Evolutionary conservation across 2,329 filamentous ascomycete species (phyloP).

Genomic region (Alternaria incomplexa): DNA sequence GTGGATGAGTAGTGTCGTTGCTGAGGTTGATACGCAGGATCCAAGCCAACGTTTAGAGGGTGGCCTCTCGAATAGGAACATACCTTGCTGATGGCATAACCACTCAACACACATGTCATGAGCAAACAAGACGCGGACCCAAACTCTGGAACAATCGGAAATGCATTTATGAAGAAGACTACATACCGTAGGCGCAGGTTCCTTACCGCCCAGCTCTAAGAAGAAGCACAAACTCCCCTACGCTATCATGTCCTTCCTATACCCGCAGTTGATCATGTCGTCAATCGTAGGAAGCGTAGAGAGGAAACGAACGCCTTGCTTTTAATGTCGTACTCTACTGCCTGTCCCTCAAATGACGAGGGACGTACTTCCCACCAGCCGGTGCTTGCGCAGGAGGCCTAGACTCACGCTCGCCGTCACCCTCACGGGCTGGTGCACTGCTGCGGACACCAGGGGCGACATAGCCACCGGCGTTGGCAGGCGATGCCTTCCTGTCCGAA

Average conservation of each 20-base stretch:
- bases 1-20: neutral
- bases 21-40: neutral
- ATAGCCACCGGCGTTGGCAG: constrained; percentile 40
- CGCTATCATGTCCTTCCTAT: constrained; percentile 13
- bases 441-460: constrained; percentile 35
- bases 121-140: neutral
- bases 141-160: neutral
- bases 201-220: constrained; percentile 14
- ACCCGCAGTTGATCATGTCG: constrained; percentile 7
- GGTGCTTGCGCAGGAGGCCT: constrained; percentile 33
- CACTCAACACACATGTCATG: neutral
- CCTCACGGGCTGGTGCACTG: constrained; percentile 29
- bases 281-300: constrained; percentile 11
- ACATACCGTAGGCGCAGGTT: constrained; percentile 8
- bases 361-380: constrained; percentile 50
- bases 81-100: neutral
- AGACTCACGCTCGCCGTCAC: constrained; percentile 32
- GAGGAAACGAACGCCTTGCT: constrained; percentile 8
- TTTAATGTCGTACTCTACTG: constrained; percentile 10
- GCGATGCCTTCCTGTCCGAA: constrained; percentile 41
- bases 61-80: neutral
- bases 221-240: constrained; percentile 12
- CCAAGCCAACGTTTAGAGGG: neutral
- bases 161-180: constrained; percentile 12
- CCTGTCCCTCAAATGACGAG: constrained; percentile 42